A percentile compares a stretch with the other conserved stretches of the same genome.
phyloP scores from a whole-genome alignment of 352 stramenopile genomes.

The Achlya hypogyna region DNA sequence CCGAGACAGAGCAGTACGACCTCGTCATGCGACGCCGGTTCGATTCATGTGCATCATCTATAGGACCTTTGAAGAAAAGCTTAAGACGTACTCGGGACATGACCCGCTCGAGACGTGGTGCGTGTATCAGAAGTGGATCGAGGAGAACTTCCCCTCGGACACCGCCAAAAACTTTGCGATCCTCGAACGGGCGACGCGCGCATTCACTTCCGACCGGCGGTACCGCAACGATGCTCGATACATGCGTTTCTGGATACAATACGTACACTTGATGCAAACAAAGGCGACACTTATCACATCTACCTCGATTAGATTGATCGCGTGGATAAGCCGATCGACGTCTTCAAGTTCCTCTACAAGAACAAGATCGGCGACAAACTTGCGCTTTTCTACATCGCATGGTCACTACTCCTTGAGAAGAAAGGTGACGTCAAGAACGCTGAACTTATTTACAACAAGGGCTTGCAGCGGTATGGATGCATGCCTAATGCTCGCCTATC shows the following conservation, averaged over 20 bases:
- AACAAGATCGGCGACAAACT: constrained; percentile 79
- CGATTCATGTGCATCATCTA: neutral
- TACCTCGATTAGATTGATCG: constrained; percentile 48
- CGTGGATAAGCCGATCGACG: constrained; percentile 78
- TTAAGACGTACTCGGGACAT: constrained; percentile 37
- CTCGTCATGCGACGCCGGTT: neutral
- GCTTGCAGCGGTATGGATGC: constrained; percentile 53
- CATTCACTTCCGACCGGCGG: constrained; percentile 42
- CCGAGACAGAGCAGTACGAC: constrained; percentile 42
- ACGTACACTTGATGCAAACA: constrained; percentile 31
- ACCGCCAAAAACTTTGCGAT: constrained; percentile 66
- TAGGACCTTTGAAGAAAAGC: constrained; percentile 26
- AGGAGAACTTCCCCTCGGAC: constrained; percentile 74
- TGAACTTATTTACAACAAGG: constrained; percentile 81
- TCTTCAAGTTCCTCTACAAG: constrained; percentile 84
- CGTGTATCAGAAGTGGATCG: constrained; percentile 71
- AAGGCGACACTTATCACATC: neutral
- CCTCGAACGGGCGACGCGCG: constrained; percentile 65
- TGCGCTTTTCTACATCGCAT: constrained; percentile 79
- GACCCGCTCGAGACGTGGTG: constrained; percentile 59
- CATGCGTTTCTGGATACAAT: constrained; percentile 81
- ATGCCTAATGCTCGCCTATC: neutral
- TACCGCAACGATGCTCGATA: constrained; percentile 80
- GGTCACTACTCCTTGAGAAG: constrained; percentile 74
- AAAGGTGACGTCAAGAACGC: constrained; percentile 72